Evolutionary conservation across 495 filamentous ascomycete genomes (phyloP), one percentile per base, ranked within the genome.

Genomic region (Tricharina praecox): DNA sequence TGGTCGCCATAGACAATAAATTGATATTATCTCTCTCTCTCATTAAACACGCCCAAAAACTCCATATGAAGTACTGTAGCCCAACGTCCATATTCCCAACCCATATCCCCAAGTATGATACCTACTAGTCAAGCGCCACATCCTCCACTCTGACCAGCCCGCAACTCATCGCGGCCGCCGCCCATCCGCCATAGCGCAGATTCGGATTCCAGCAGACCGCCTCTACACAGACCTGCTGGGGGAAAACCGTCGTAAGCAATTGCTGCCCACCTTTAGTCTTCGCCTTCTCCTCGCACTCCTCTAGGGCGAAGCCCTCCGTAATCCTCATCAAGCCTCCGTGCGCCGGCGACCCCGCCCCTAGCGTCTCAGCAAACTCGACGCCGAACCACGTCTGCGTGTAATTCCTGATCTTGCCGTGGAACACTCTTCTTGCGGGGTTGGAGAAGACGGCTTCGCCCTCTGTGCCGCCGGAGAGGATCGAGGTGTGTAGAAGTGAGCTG

Each of bases 141-240:
- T 83, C 77, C 60, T 82, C 76, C n/a, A 82, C 70, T 51, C 79
- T 70, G 23, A 82, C 53, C 49, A 82, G 59, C 10, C 79, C 78
- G 61, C 69, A 73, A 4, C 69, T 77, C 64, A 72, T 64, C 4
- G 69, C 78, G 19, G 74, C 78, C 23, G 69, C 69, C 3, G 75
- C 75, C 79, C 77, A 82, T 4, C 72, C 76, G 7, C 77, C 77
- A 60, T 64, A 76, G 3, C 53, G 47, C 38, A 70, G 53, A 62
- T 81, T 81, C 23, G 73, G 71, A 58, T 81, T 82, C 79, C 79
- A 83, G n/a, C 66, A 67, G 15, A 80, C 55, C 13, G 62, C 55
- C 21, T 70, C 71, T 34, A 81, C 64, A 35, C 70, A 71, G 2
- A 69, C 70, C 36, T 66, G 63, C 58, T 77, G 72, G 39, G 82